phyloP scores from a whole-genome alignment of 768 basidiomycete genomes.

The Xanthoconium purpureum region DNA sequence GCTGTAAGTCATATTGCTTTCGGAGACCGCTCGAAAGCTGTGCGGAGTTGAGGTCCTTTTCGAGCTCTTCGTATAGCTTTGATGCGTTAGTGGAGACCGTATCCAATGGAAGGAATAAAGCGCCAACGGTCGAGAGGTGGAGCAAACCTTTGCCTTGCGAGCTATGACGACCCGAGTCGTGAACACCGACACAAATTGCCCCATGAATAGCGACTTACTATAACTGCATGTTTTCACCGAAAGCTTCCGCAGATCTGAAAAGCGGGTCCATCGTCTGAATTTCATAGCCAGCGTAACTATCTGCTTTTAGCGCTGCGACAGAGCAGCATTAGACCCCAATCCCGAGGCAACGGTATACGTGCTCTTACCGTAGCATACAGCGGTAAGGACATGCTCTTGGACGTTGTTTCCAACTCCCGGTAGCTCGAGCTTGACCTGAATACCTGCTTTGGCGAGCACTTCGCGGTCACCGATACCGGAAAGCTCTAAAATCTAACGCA shows the following conservation, averaged over 20 bases:
- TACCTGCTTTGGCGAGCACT: background rate
- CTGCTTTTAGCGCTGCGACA: background rate
- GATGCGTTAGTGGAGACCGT: background rate
- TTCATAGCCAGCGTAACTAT: background rate
- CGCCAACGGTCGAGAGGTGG: background rate
- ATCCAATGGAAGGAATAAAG: background rate
- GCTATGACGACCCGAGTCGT: background rate
- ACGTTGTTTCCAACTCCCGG: conserved; percentile 3
- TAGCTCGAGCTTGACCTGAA: background rate
- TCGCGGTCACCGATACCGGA: conserved; percentile 1
- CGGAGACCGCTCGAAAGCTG: background rate
- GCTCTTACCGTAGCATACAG: background rate
- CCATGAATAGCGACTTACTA: background rate
- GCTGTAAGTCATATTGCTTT: conserved; percentile 3
- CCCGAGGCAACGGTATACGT: background rate
- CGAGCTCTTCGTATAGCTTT: background rate
- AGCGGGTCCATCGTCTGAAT: background rate
- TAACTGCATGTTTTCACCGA: background rate
- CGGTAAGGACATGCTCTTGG: background rate
- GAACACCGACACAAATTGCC: background rate
- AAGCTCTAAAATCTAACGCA: background rate
- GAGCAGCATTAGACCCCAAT: background rate
- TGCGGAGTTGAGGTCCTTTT: background rate
- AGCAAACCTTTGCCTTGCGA: conserved; percentile 2
- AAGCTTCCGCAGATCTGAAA: background rate